These are phyloP conservation scores for Acanthamoeba castellanii DNA, from an alignment of 208 protist genomes.

Conservation along the genomic window DNA sequence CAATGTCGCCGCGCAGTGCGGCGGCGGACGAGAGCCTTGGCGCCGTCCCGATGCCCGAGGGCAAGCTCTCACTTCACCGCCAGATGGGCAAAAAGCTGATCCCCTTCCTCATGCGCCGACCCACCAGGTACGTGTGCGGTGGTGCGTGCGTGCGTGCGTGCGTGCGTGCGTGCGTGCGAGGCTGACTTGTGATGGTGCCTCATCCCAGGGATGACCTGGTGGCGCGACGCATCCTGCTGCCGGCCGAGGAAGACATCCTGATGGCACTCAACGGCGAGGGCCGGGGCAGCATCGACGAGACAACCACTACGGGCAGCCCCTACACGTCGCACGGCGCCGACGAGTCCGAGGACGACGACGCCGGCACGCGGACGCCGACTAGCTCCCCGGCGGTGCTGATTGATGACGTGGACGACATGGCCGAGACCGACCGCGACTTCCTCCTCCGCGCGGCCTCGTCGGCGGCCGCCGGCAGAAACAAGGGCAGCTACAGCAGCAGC, in stretches of 20 bases:
- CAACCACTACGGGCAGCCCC: not conserved
- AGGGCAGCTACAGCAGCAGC: not conserved
- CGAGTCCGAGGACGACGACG: not conserved
- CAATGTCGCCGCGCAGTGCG: not conserved
- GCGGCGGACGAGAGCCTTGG: not conserved
- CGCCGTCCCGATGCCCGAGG: not conserved
- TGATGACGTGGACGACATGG: slow-evolving; percentile 24
- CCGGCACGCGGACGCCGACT: not conserved
- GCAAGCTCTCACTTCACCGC: slow-evolving; percentile 9
- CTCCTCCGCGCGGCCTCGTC: slow-evolving; percentile 10
- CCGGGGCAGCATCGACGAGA: not conserved
- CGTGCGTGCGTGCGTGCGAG: not conserved
- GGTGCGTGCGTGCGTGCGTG: not conserved
- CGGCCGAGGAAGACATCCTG: slow-evolving; percentile 14
- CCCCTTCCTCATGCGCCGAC: slow-evolving; percentile 59
- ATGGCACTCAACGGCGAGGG: not conserved
- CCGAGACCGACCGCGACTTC: not conserved
- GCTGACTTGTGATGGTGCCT: not conserved
- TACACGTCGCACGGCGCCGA: not conserved
- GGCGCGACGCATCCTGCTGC: slow-evolving; percentile 18
- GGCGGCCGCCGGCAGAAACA: not conserved
- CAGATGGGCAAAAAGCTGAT: slow-evolving; percentile 54
- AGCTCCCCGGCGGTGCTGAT: not conserved
- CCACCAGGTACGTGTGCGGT: slow-evolving; percentile 9
- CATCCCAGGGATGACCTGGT: slow-evolving; percentile 25